These are phyloP conservation scores for Alternaria brassicicola DNA, from an alignment of 2,329 filamentous ascomycete genomes.

Conservation along the genomic window DNA sequence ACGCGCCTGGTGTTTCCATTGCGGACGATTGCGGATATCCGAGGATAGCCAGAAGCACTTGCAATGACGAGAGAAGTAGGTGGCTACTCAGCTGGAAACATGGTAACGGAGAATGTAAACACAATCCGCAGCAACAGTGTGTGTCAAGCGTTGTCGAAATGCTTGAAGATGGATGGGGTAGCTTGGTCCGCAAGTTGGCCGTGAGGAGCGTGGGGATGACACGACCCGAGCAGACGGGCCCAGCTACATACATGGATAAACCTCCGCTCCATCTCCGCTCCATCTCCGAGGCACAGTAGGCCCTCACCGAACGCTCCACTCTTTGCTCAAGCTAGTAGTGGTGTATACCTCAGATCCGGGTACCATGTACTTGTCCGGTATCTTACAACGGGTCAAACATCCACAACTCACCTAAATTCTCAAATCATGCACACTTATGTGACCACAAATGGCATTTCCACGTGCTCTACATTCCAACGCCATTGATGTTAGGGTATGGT, in stretches of 20 bases:
- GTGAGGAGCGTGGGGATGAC: conserved; percentile 12
- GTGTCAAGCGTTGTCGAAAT: neutral
- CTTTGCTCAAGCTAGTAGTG: neutral
- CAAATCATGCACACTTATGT: neutral
- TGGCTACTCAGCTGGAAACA: conserved; percentile 1
- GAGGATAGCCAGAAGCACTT: conserved; percentile 7
- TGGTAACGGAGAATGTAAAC: neutral
- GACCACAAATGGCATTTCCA: neutral
- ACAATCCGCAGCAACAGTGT: neutral
- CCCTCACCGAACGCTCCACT: too few relatives aligned
- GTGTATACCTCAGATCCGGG: too few relatives aligned
- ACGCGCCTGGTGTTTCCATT: conserved; percentile 35
- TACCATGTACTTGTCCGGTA: neutral
- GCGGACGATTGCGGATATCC: conserved; percentile 15
- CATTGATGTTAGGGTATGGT: conserved; percentile 36
- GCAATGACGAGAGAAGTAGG: neutral
- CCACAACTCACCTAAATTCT: neutral
- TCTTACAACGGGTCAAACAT: neutral
- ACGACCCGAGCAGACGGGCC: conserved; percentile 8
- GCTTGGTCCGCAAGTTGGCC: conserved; percentile 11
- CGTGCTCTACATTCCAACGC: conserved; percentile 22
- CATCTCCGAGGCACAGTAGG: neutral
- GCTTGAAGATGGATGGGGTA: neutral
- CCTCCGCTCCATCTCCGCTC: conserved; percentile 9
- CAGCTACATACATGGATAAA: neutral